phyloP scores from a whole-genome alignment of 2,329 filamentous ascomycete species.

The Colletotrichum zoysiae region DNA sequence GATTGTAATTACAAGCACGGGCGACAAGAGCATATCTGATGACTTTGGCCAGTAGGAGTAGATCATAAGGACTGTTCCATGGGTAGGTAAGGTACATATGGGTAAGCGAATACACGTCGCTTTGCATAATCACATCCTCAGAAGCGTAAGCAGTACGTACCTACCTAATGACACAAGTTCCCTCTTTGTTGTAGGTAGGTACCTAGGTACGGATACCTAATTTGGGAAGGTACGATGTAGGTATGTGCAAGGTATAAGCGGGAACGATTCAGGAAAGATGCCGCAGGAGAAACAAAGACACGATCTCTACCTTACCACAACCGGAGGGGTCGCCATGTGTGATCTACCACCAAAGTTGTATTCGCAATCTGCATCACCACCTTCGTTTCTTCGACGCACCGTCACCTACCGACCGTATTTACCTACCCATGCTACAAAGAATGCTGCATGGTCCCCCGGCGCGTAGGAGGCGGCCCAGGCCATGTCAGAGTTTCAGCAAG shows the following conservation, averaged over 20 bases:
- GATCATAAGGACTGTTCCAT: too few species aligned
- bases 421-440: background rate
- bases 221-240: too few species aligned
- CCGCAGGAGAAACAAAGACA: constrained; percentile 8
- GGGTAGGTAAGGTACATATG: too few species aligned
- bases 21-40: background rate
- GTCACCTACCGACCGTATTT: background rate
- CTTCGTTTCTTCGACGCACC: background rate
- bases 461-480: constrained; percentile 10
- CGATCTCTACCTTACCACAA: background rate
- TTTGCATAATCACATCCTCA: background rate
- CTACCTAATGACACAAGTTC: background rate
- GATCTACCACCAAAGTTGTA: constrained; percentile 4
- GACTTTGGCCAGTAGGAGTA: background rate
- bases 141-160: background rate
- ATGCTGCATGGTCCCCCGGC: constrained; percentile 7
- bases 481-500: constrained; percentile 33
- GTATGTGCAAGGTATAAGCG: background rate
- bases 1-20: background rate
- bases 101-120: background rate
- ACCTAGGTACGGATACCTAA: too few species aligned
- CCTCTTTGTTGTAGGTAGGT: background rate
- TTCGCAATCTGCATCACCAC: constrained; percentile 4
- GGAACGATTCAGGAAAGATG: constrained; percentile 6
- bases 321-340: constrained; percentile 12